Evolutionary conservation across 1,284 basidiomycete species (phyloP), one percentile per base, ranked within the genome.

Genomic region (Trichosporon ovoides): DNA sequence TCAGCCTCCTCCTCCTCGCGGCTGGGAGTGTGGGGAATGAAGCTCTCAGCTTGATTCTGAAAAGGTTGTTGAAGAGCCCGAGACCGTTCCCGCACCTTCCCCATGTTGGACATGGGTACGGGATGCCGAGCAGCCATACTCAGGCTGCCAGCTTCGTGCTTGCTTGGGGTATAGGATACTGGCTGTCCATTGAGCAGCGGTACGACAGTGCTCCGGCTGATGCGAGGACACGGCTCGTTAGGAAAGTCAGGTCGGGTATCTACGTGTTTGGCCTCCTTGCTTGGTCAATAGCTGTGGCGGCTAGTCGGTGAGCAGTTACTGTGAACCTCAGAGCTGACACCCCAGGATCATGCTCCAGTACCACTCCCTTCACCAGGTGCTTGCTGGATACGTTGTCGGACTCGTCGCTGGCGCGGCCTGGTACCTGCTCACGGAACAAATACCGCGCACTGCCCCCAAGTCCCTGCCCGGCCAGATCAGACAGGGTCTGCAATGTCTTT

Each of bases 71-170:
- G 18, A 68, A 67, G 11, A 64, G 66, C 14, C 61, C 58, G 14
- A 22, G 61, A 24, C 61, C 61, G 22, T 63, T 52, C 20, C 61
- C 61, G 20, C 49, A 58, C 52, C 24, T 43, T 19, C 19, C 56
- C 16, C 61, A 63, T 22, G 62, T 75, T 1, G 72, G 73, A 4
- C 66, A 72, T 14, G 76, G 76, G 6, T 76, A 73, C 55, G 76
- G 75, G 11, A 75, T 74, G 74, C 76, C 76, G 2, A 72, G 69
- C 53, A 74, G 72, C 63, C 76, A 77, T 62, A 63, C 72, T 6
- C 76, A 77, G 59, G 74, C 71, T 1, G 71, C 67, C 13, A 71
- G 68, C 33, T 74, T 73, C 52, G 38, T 73, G 14, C 59, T 70
- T 1, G 70, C 70, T 3, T 75, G 73, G 73, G 71, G 69, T 0